A percentile compares a stretch with the other conserved stretches of the same genome.
Conservation (phyloP, 192 early-diverging fungal species). For the Podila verticillata region DNA sequence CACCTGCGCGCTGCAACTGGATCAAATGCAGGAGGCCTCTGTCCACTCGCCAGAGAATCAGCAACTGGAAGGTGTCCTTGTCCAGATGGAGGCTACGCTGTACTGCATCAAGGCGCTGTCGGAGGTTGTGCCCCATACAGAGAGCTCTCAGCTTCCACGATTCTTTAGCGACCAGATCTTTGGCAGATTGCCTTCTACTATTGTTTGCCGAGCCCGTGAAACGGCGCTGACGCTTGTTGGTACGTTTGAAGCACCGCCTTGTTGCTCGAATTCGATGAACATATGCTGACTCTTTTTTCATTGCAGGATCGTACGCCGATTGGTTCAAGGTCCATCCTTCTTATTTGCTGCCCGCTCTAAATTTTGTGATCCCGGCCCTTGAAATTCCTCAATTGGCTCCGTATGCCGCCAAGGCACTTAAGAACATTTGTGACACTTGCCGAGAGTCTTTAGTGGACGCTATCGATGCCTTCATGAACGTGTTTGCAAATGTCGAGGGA, state of each 20-base stretch:
- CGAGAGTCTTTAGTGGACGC: conserved; percentile 68
- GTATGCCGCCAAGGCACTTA: conserved; percentile 71
- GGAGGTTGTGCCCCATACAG: conserved; percentile 67
- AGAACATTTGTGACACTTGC: conserved; percentile 77
- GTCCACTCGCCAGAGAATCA: conserved; percentile 22
- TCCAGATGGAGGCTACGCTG: conserved; percentile 66
- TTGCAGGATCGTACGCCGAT: conserved; percentile 73
- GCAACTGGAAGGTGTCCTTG: conserved; percentile 15
- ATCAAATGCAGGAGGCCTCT: conserved; percentile 28
- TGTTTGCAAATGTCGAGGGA: conserved; percentile 65
- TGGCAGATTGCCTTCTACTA: conserved; percentile 55
- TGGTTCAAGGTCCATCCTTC: conserved; percentile 73
- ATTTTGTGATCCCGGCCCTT: conserved; percentile 71
- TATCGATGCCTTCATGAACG: conserved; percentile 65
- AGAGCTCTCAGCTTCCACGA: conserved; percentile 63
- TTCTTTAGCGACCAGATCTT: conserved; percentile 69
- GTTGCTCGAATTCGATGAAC: too few relatives aligned
- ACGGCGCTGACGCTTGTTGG: conserved; percentile 58
- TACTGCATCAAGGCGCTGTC: conserved; percentile 73
- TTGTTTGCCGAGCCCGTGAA: conserved; percentile 53
- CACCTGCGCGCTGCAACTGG: conserved; percentile 25
- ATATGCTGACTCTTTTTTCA: too few relatives aligned
- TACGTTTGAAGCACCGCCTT: too few relatives aligned
- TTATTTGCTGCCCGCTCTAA: conserved; percentile 64
- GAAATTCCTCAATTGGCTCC: conserved; percentile 64